Conservation (phyloP, 768 basidiomycete genomes). For the Boletus reticuloceps region DNA sequence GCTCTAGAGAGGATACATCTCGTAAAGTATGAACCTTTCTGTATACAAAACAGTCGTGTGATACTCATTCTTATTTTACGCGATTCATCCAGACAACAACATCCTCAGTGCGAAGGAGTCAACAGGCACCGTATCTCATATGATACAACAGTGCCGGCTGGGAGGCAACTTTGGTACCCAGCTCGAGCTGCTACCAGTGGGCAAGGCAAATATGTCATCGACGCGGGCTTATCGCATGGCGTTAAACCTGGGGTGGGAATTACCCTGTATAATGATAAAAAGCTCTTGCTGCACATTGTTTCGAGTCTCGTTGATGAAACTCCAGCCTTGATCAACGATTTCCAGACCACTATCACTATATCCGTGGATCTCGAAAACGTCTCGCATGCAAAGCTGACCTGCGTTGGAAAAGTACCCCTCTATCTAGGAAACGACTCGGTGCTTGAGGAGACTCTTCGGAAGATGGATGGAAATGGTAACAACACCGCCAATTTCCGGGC, state of each 20-base stretch:
- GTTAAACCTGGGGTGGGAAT: constrained; percentile 17
- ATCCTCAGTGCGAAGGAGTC: constrained; percentile 31
- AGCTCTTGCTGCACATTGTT: background rate
- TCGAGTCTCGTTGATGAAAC: constrained; percentile 2
- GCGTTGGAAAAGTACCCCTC: constrained; percentile 4
- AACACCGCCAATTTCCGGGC: background rate
- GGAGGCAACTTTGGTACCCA: constrained; percentile 3
- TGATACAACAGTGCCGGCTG: constrained; percentile 15
- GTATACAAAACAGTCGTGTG: too few relatives aligned
- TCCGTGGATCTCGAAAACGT: background rate
- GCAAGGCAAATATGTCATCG: constrained; percentile 13
- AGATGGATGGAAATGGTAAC: background rate
- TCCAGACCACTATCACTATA: constrained; percentile 3
- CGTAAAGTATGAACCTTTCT: background rate
- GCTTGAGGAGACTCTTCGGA: background rate
- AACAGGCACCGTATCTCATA: constrained; percentile 16
- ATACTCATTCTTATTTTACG: background rate
- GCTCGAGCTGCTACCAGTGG: background rate
- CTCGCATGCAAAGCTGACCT: background rate
- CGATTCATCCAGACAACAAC: constrained; percentile 18
- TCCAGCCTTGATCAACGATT: constrained; percentile 9
- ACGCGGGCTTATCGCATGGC: constrained; percentile 27
- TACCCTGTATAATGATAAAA: constrained; percentile 14
- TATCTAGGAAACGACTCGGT: background rate
- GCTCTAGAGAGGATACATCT: constrained; percentile 18